Evolutionary conservation across 805 yeast genomes (phyloP), one percentile per base, ranked within the genome.

Genomic region (Candida ficus): DNA sequence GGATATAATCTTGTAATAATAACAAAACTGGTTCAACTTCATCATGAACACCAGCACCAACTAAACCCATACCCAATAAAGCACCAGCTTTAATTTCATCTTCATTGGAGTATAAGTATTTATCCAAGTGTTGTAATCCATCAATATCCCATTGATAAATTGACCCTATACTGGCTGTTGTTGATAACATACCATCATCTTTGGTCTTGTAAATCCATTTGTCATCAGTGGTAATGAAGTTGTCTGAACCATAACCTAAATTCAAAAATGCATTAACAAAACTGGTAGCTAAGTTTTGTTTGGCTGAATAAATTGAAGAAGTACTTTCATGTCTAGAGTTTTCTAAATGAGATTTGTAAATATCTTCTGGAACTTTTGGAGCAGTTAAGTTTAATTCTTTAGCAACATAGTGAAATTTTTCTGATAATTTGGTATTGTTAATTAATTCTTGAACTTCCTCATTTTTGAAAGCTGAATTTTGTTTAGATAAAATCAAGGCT

Each of bases 11-110:
- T 62, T 81, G 88, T 48, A 93, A 73, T 50, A 93, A 67, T 22
- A 95, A 80, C 46, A 87, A 71, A 7, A 97, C 91, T 2, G 97
- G 91, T 49, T 89, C 98, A 32, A 90, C 87, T 47, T 91, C 99
- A 59, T 91, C 96, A 63, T 87, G 96, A 41, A 93, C 91, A 63
- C 95, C 95, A 18, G 95, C 74, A 22, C 95, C 86, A 6, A 88
- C 81, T 35, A 93, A 75, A 62, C 98, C 99, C 63, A 88, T 87
- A 62, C 98, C 99, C 50, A 93, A 73, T 43, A 93, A 71, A 5
- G 99, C 96, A 64, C 99, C 99, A 7, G 98, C 96, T 66, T 88
- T 88, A 50, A 90, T 78, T 56, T 87, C 91, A 43, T 79, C 82
- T 53, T 89, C 95, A 14, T 80, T 75, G 4, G 95, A 82, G 57